Conservation (phyloP, 1,284 basidiomycete genomes). For the Schizopora paradoxa region DNA sequence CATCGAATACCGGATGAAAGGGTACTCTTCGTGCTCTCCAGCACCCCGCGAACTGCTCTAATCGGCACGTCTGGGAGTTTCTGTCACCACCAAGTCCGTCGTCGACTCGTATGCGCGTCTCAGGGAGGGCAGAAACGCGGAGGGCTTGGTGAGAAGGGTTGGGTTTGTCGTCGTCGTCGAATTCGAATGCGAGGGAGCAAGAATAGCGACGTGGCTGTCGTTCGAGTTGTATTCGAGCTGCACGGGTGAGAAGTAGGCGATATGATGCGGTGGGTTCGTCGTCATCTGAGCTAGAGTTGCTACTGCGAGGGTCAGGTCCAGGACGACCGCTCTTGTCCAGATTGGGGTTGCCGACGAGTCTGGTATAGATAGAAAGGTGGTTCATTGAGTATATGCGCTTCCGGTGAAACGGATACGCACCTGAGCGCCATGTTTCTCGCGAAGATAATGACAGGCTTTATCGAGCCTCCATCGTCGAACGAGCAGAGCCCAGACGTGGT, state of each 20-base stretch:
- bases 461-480: slow-evolving; percentile 11
- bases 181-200: slow-evolving; percentile 17
- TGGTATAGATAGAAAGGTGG: background rate
- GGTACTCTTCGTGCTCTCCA: slow-evolving; percentile 12
- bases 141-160: slow-evolving; percentile 4
- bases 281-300: too few species aligned
- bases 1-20: background rate
- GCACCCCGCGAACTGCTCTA: slow-evolving; percentile 17
- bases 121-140: slow-evolving; percentile 17
- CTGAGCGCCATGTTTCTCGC: slow-evolving; percentile 17
- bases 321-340: slow-evolving; percentile 16
- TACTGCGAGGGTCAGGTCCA: too few species aligned
- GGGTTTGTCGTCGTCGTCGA: slow-evolving; percentile 10
- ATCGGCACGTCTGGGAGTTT: slow-evolving; percentile 3
- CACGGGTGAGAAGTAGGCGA: slow-evolving; percentile 8
- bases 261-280: slow-evolving; percentile 11
- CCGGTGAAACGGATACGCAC: slow-evolving; percentile 4
- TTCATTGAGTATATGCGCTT: background rate
- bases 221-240: slow-evolving; percentile 13
- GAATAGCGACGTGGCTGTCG: too few species aligned
- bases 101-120: slow-evolving; percentile 14
- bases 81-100: too few species aligned
- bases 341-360: slow-evolving; percentile 14
- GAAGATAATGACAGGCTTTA: slow-evolving; percentile 18
- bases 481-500: slow-evolving; percentile 19